These are phyloP conservation scores for Aspergillus cavernicola DNA, from an alignment of 495 filamentous ascomycete species.

Conservation along the genomic window DNA sequence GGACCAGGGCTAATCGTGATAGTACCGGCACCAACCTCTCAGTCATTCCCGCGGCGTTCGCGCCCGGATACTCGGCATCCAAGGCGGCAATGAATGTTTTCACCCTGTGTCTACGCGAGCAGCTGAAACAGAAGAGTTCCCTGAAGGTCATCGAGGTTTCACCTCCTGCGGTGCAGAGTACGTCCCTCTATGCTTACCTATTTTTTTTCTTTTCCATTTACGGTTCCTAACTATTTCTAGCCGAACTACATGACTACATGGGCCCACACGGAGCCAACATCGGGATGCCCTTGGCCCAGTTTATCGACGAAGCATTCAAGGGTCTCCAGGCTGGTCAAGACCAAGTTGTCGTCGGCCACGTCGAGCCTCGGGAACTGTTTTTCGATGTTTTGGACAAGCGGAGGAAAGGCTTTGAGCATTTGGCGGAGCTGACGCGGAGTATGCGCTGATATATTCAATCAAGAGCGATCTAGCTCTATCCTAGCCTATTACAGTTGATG, in stretches of 20 bases:
- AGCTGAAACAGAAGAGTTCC: conserved; percentile 46
- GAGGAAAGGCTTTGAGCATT: conserved; percentile 25
- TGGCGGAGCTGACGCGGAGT: conserved; percentile 24
- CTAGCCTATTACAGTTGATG: not conserved
- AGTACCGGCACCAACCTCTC: conserved; percentile 41
- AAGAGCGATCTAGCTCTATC: not conserved
- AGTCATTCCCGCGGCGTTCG: conserved; percentile 35
- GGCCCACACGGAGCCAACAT: conserved; percentile 33
- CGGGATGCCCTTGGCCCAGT: conserved; percentile 61
- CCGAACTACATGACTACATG: conserved; percentile 44
- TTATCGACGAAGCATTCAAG: conserved; percentile 52
- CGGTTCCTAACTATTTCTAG: conserved; percentile 8
- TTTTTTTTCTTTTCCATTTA: too few relatives aligned
- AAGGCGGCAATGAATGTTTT: conserved; percentile 46
- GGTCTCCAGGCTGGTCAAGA: conserved; percentile 50
- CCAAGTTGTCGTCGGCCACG: conserved; percentile 29
- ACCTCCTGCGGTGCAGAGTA: conserved; percentile 63
- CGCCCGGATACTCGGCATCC: conserved; percentile 40
- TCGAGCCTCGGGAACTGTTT: conserved; percentile 30
- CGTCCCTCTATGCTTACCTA: not conserved
- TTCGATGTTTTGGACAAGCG: conserved; percentile 33
- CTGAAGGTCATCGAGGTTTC: conserved; percentile 62
- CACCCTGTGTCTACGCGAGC: conserved; percentile 53
- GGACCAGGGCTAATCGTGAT: conserved; percentile 1
- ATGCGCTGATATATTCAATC: not conserved